Conservation (phyloP, 306 rosid genomes). For the Acacia confusa region DNA sequence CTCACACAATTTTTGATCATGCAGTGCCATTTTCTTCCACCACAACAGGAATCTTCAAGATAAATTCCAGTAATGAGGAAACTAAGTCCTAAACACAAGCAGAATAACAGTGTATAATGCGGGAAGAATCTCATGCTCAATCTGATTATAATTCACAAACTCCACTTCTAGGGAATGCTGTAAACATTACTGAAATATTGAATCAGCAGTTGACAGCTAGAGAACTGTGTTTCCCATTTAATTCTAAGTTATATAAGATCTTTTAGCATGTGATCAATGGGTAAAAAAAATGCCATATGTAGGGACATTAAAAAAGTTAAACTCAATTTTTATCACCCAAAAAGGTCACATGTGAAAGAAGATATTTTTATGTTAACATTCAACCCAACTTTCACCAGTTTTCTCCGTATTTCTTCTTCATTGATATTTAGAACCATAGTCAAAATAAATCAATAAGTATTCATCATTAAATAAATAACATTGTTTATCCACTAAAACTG, state of each 20-base stretch:
- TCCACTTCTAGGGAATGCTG: background rate
- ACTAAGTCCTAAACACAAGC: no score
- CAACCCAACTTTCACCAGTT: slow-evolving; percentile 10
- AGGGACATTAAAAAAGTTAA: background rate
- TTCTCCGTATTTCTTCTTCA: background rate
- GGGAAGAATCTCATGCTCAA: no score
- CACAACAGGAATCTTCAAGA: no score
- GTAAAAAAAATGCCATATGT: background rate
- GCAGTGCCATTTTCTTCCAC: no score
- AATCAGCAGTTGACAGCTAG: background rate
- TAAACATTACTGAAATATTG: background rate
- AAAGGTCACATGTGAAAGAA: background rate
- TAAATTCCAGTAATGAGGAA: no score
- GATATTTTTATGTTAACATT: background rate
- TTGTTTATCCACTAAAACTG: slow-evolving; percentile 16
- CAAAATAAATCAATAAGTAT: background rate
- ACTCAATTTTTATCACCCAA: background rate
- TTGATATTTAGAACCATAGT: background rate
- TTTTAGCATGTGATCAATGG: background rate
- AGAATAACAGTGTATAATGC: no score
- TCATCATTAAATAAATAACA: background rate
- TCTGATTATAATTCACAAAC: background rate
- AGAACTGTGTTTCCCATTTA: background rate
- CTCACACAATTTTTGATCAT: no score
- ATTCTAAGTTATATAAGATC: background rate